Conservation (phyloP, 805 yeast species). For the Suhomyces sp. region DNA sequence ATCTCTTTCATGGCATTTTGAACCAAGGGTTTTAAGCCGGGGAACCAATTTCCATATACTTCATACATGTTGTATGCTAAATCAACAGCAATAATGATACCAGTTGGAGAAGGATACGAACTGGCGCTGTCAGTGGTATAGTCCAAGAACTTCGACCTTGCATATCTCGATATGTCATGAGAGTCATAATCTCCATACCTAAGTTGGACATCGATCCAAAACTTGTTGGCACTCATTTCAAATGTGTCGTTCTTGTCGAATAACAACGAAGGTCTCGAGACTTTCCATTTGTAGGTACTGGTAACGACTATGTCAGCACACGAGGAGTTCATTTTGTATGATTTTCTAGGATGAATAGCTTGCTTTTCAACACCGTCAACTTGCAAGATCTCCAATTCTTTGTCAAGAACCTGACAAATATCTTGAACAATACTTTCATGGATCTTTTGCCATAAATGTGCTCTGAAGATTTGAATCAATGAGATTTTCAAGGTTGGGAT, state of each 20-base stretch:
- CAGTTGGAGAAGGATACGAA: constrained; percentile 90
- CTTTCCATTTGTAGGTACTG: constrained; percentile 78
- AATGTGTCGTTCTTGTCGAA: constrained; percentile 66
- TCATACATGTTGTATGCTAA: constrained; percentile 94
- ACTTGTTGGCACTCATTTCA: constrained; percentile 60
- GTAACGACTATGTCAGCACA: constrained; percentile 84
- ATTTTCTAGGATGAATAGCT: constrained; percentile 93
- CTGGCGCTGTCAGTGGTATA: constrained; percentile 86
- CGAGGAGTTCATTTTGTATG: constrained; percentile 95
- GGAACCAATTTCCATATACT: constrained; percentile 97
- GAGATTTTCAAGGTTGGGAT: constrained; percentile 96
- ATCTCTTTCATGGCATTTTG: constrained; percentile 91
- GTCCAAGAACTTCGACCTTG: constrained; percentile 88
- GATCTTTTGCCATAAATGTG: constrained; percentile 98
- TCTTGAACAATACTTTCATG: constrained; percentile 95
- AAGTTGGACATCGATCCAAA: constrained; percentile 93
- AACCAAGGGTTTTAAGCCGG: constrained; percentile 85
- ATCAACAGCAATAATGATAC: constrained; percentile 86
- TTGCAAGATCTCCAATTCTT: constrained; percentile 76
- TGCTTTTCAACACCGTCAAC: constrained; percentile 86
- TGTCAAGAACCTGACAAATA: constrained; percentile 86
- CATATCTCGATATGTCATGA: constrained; percentile 91
- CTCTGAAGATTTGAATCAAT: constrained; percentile 91
- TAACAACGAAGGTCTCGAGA: constrained; percentile 75
- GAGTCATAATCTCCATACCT: constrained; percentile 97